Base-by-base conservation (phyloP, 306 rosid genomes). In the Astragalus glycyphyllos region DNA sequence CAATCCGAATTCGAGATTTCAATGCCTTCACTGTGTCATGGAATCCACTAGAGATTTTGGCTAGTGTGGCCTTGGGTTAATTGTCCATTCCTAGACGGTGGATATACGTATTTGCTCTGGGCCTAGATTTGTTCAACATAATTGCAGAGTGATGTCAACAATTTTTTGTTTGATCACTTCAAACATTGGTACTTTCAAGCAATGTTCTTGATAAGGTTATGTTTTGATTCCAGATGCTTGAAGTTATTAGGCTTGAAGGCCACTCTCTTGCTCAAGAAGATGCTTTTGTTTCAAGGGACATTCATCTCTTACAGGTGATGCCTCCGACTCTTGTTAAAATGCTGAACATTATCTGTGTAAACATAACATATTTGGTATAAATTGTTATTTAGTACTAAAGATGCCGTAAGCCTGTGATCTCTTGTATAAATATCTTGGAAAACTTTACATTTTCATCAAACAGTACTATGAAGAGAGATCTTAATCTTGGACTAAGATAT, bases 271-370 rank as follows among this genome's bases (percentile, higher is more conserved):
- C 94, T 45, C 93, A 86, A 79, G 97, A 95, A 84, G 96, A 95
- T 23, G 84, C 91, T 16, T 89, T 95, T 79, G 87, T 80, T 61
- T 89, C 99, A 3, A 74, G 96, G 73, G 97, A 95, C 73, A 83
- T 95, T 86, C 97, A 91, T 87, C 96, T 91, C 58, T 81, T 95
- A 73, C 99, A 95, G 99, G 99, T 94, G 17, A 72, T 74, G 65
- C 32, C 5, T 77, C 50, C n/a, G 64, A 9, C 57, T 65, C 42
- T 54, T 11, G 55, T 59, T 55, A 4, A 16, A 45, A 35, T 15
- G 23, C 5, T 38, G 49, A 37, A 35, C 58, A 63, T 47, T 58
- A 4, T 48, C 46, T 17, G 31, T 50, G 12, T 31, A 14, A 29
- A 57, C 32, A 34, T 38, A 58, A 47, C 29, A 7, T 69, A n/a